Conservation (phyloP, 192 early-diverging fungal genomes). For the Chytriomyces confervae region DNA sequence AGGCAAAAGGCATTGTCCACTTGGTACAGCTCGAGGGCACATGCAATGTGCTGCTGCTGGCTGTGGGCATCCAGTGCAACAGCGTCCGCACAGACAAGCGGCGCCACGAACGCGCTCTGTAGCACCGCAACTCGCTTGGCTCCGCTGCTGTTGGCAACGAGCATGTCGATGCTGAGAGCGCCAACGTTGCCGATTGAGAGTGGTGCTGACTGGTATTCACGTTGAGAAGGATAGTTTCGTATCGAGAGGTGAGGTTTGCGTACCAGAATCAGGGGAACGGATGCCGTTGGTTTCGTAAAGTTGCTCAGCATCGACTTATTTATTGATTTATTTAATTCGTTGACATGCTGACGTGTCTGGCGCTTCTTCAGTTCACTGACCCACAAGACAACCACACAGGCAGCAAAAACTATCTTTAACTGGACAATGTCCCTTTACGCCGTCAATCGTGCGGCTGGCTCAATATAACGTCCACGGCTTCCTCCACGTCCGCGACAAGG, state of each 20-base stretch:
- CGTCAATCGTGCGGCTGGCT: background rate
- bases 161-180: background rate
- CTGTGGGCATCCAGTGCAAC: background rate
- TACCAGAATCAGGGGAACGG: background rate
- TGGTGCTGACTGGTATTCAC: background rate
- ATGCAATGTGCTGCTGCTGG: background rate
- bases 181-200: background rate
- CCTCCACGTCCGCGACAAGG: slow-evolving; percentile 46
- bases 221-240: background rate
- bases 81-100: background rate
- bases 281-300: background rate
- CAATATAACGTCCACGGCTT: slow-evolving; percentile 46
- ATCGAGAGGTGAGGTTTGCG: background rate
- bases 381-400: background rate
- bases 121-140: background rate
- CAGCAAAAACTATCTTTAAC: background rate
- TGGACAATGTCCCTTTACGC: slow-evolving; percentile 3
- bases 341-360: background rate
- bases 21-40: background rate
- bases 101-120: background rate
- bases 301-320: background rate
- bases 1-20: background rate
- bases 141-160: background rate
- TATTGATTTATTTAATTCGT: background rate
- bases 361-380: background rate